These are phyloP conservation scores for Xylariaceae sp. DNA, from an alignment of 2,329 filamentous ascomycete genomes.

Conservation along the genomic window DNA sequence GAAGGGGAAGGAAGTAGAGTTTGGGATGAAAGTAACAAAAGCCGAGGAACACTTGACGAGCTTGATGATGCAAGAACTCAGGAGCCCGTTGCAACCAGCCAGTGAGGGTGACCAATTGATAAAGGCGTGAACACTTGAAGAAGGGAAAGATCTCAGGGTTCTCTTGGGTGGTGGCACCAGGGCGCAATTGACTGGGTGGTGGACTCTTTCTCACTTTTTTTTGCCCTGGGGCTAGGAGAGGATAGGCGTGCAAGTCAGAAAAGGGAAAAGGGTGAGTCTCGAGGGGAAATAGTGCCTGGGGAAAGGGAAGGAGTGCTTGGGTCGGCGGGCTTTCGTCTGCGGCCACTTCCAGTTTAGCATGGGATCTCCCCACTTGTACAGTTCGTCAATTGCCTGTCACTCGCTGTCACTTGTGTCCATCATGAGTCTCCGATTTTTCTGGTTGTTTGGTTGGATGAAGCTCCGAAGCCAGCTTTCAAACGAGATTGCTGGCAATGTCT, in stretches of 20 bases:
- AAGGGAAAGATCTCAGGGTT: conserved; percentile 9
- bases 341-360: too few species aligned
- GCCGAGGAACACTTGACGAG: conserved; percentile 11
- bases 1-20: conserved; percentile 17
- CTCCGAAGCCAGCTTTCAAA: too few species aligned
- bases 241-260: conserved; percentile 18
- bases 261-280: conserved; percentile 17
- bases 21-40: conserved; percentile 10
- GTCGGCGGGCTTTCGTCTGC: too few species aligned
- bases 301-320: background rate
- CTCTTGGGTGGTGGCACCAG: conserved; percentile 20
- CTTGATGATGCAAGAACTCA: conserved; percentile 9
- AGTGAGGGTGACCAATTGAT: conserved; percentile 13
- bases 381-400: too few species aligned
- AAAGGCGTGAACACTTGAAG: conserved; percentile 11
- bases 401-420: too few species aligned
- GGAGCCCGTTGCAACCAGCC: conserved; percentile 12
- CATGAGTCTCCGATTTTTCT: too few species aligned
- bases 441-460: too few species aligned
- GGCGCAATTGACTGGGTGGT: conserved; percentile 25
- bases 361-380: too few species aligned
- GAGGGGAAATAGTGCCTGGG: background rate
- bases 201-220: conserved; percentile 11
- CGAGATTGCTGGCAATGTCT: too few species aligned
- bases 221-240: background rate